Base-by-base conservation (phyloP, 2,329 filamentous ascomycete genomes). In the Ceratocystis ficicola region DNA sequence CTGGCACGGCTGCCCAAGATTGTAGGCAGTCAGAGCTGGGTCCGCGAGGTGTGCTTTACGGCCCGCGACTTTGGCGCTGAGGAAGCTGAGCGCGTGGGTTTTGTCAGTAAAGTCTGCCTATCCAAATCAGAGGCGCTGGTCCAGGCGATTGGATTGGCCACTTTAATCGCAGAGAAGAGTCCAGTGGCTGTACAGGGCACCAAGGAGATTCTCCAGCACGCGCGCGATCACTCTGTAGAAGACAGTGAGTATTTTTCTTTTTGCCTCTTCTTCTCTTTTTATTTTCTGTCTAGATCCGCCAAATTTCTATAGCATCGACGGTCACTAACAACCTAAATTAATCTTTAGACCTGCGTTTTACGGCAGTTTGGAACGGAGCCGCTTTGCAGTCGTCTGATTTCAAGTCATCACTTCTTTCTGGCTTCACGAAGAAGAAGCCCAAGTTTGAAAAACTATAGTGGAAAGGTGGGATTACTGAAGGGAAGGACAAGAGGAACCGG, bases 171-270 rank as follows among this genome's bases (percentile, higher is more conserved):
- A 32, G 78, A 74, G 20, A 96, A 96, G 81, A 94, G 89, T 72
- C 93, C 93, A 0, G 86, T 97, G 25, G 91, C 90, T 1, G 88
- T 93, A 69, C 84, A 90, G 77, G 87, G 89, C 5, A 95, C 91
- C 7, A 96, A 96, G 78, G 88, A 94, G 76, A 76, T 95, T 69
- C 73, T 96, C 72, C 91, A 94, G 75, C 90, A 87, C 72, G 88
- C 86, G 44, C 81, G 89, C 71, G 92, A 95, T 74, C 84, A 91
- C 73, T 80, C 81, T 1, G 84, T 95, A 32, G 83, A 82, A 59
- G 90, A 95, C 70, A 90, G 86, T 86, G 74, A 73, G 83, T 80
- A 44, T 36, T 60, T 30, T n/a, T 30, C 15, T 52, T 52, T 22
- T 50, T 50, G 7, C 22, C 4, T 52, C 6, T 15, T 25, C 22